Base-by-base conservation (phyloP, 169 alveolate genomes). In the Nephromyces sp. region DNA sequence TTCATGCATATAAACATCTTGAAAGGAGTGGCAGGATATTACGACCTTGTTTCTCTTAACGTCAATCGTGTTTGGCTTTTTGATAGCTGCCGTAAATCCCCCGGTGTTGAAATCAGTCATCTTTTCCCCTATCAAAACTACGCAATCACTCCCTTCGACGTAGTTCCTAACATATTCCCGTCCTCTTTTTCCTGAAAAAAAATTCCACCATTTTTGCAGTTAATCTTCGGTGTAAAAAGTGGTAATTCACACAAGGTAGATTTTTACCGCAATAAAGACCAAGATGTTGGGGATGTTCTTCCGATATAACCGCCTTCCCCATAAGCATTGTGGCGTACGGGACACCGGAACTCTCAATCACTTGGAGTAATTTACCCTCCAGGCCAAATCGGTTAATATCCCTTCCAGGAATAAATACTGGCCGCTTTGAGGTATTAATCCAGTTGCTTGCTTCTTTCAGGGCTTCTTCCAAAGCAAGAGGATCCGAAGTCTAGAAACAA, bases 71-170 rank as follows among this genome's bases (percentile, higher is more conserved):
- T 15, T n/a, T 8, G 28, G n/a, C 15, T 15, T n/a, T 6, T 68
- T 68, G 34, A 80, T 25, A 29, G 31, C 21, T 24, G 68, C 80
- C 0, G 86, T 57, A 67, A 80, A 80, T 24, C 78, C 78, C 2
- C 86, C 86, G n/a, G 86, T 80, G 53, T 80, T 80, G 30, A 78
- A 80, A 51, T 80, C 86, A 68, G 84, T 80, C 30, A 80, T 29
- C 79, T 79, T 80, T 32, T 80, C 86, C 6, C 86, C 86, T n/a
- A 80, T 32, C 30, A 80, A 21, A 8, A 80, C 52, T n/a, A 80
- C 72, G 51, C 86, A 80, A 32, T 80, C 86, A n/a, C 81, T 68
- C 32, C 80, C 74, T 28, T 74, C 85, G 28, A 80, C 28, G 67
- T 57, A 63, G 6, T 80, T 71, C 22, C 15, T 52, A 24, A 80